Evolutionary conservation across 495 filamentous ascomycete genomes (phyloP), one percentile per base, ranked within the genome.

Genomic region (Thozetella sp.): DNA sequence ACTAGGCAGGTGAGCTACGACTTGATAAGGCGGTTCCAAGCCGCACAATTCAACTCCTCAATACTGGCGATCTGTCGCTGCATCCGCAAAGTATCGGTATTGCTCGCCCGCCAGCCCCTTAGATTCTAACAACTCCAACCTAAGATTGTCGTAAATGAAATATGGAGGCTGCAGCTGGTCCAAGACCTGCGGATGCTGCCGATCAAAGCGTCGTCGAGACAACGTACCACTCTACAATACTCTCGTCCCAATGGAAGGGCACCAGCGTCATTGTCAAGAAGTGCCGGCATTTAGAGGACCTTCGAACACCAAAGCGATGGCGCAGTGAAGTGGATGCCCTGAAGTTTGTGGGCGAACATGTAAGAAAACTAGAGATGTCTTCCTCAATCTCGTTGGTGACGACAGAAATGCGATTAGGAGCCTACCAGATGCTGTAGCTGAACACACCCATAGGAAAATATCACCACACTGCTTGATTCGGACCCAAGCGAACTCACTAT

Each of bases 201-300:
- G n/a, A n/a, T n/a, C n/a, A n/a, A n/a, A 9, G 10, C 43, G n/a
- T 48, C 43, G 19, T 34, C 27, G 19, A 53, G 60, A 23, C 27
- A 20, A 54, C 52, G 34, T 54, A 26, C n/a, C 52, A 54, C 22
- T 54, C 52, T 2, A 54, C 25, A 20, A 54, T 54, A 26, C 2
- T 17, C 6, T 17, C 9, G 17, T 27, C 23, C 19, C 17, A 30
- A 20, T 34, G 22, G 2, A 54, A 30, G 34, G 52, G 52, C 15
- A 30, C 26, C 6, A 13, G 17, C 27, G 52, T 54, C 13, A 20
- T 54, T 25, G 22, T 54, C 25, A 54, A 54, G 25, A 54, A 15
- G 22, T 54, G 24, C 24, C 23, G 52, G 17, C 27, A 54, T 54
- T 11, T 27, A 2, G 13, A 54, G 3, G 25, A 54, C 22, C 52